Evolutionary conservation across 495 filamentous ascomycete species (phyloP).

Genomic region (Podospora pseudocomata): DNA sequence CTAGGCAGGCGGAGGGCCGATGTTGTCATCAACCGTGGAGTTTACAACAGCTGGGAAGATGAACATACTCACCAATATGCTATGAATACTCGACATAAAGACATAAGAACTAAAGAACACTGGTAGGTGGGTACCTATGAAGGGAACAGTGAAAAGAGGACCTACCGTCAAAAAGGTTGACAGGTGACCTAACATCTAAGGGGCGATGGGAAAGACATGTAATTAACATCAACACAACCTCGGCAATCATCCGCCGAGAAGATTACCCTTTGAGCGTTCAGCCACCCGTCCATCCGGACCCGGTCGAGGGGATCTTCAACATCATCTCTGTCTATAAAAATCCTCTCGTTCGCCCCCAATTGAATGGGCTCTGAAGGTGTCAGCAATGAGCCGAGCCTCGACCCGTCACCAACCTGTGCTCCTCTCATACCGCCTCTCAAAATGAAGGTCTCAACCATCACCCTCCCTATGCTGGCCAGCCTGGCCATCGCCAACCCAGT

Average conservation of each 20-base stretch:
- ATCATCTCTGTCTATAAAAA: background rate
- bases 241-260: conserved; percentile 1
- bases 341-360: background rate
- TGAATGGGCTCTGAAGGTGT: background rate
- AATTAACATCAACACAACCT: background rate
- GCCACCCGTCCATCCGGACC: background rate
- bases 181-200: no score
- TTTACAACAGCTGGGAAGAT: background rate
- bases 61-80: background rate
- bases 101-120: no score
- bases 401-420: background rate
- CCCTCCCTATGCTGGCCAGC: background rate
- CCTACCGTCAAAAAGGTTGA: no score
- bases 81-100: no score
- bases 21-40: background rate
- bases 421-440: background rate
- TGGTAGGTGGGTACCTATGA: no score
- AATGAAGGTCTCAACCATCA: background rate
- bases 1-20: background rate
- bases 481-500: conserved; percentile 1
- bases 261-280: background rate
- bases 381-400: background rate
- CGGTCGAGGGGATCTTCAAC: background rate
- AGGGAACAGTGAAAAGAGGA: no score
- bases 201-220: background rate